Base-by-base conservation (phyloP, 257 asterid species). In the Agastache rugosa region DNA sequence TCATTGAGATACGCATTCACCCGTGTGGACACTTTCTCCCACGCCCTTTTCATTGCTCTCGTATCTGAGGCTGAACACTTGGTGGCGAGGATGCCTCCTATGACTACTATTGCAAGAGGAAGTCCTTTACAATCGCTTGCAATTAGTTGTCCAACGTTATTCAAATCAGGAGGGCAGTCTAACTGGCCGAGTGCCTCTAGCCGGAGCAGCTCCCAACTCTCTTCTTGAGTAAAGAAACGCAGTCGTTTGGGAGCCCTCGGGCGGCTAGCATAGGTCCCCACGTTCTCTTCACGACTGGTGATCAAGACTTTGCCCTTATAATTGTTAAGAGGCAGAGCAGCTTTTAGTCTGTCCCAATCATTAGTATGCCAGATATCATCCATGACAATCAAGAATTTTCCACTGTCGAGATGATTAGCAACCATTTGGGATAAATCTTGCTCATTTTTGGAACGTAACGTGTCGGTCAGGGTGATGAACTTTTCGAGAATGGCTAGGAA, bases 341-440 rank as follows among this genome's bases (percentile, higher is more conserved):
- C 16, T n/a, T 0, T 19, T 2, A 67, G 7, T 19, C 59, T 48
- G 19, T 48, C 61, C 73, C 73, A 67, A 17, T 48, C 62, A 1
- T 9, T 22, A n/a, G 29, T 9, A 1, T 39, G 11, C 48, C 62
- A 67, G 11, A 67, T 34, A 48, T 50, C 62, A 29, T 67, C 73
- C 62, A 67, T 27, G 34, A 71, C 76, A 1, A 71, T 61, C 59
- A 71, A 7, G 47, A 71, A 58, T 15, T 55, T 71, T 39, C 11
- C 68, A 0, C 1, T n/a, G 31, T 23, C 51, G 5, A 71, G 68
- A 10, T 15, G 11, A 2, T 1, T 0, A n/a, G 42, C 29, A n/a
- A 58, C 76, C 37, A 25, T 15, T 9, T 44, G 56, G 6, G 20
- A 53, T 5, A 71, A 10, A 14, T 58, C 34, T 6, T n/a, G 58